phyloP scores from a whole-genome alignment of 495 filamentous ascomycete species.

The Acidomyces sp. region DNA sequence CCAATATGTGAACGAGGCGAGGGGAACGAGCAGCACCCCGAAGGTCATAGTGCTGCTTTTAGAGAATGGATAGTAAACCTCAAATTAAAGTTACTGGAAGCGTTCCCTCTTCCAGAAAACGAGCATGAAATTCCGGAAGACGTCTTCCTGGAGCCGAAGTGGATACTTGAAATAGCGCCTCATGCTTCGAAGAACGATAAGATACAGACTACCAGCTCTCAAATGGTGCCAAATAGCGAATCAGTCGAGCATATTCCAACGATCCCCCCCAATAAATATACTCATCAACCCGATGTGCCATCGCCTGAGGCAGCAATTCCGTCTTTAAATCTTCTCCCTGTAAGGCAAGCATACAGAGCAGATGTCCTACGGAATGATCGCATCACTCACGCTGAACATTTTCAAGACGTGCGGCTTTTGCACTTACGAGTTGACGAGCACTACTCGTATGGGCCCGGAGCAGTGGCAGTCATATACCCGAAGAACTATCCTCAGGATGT shows the following conservation, averaged over 20 bases:
- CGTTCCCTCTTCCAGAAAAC: constrained; percentile 54
- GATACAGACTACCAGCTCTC: not conserved
- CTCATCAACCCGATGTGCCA: not conserved
- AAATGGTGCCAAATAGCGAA: not conserved
- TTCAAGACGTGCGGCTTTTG: constrained; percentile 88
- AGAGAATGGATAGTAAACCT: constrained; percentile 4
- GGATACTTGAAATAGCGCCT: constrained; percentile 43
- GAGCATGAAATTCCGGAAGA: constrained; percentile 60
- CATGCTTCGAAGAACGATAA: not conserved
- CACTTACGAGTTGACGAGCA: constrained; percentile 37
- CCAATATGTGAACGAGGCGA: constrained; percentile 69
- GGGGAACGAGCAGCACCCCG: constrained; percentile 81
- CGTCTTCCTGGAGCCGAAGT: constrained; percentile 66
- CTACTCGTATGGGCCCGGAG: constrained; percentile 50
- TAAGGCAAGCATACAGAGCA: constrained; percentile 37
- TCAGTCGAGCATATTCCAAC: not conserved
- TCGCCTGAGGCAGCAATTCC: constrained; percentile 15
- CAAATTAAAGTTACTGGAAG: constrained; percentile 42
- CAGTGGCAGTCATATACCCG: constrained; percentile 65
- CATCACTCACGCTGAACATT: constrained; percentile 62
- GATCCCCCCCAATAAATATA: not conserved
- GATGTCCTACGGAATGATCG: constrained; percentile 47
- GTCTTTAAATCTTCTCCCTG: constrained; percentile 37
- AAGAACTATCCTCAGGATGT: constrained; percentile 78
- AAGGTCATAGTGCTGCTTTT: constrained; percentile 49